Conservation (phyloP, 345 rosid genomes). For the Hibiscus mutabilis region DNA sequence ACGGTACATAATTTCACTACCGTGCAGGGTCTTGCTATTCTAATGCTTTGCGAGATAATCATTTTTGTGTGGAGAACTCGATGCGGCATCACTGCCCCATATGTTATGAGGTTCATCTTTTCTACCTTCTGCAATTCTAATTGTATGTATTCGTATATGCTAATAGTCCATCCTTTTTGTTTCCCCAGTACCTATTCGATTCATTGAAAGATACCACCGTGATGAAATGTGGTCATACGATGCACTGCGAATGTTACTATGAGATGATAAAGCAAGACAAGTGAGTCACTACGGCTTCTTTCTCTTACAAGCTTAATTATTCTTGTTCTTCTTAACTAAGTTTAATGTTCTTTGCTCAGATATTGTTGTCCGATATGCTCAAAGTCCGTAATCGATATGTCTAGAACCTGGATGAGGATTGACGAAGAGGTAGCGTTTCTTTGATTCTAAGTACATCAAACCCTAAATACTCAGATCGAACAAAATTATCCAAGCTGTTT, state of each 20-base stretch:
- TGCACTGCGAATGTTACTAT: conserved; percentile 69
- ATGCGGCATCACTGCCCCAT: conserved; percentile 98
- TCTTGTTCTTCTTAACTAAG: conserved; percentile 1
- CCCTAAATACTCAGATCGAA: neutral
- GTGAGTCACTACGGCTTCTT: conserved; percentile 32
- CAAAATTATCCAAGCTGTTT: neutral
- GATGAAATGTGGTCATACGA: conserved; percentile 99
- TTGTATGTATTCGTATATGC: neutral
- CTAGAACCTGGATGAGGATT: conserved; percentile 69
- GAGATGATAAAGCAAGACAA: conserved; percentile 81
- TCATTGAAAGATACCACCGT: conserved; percentile 83
- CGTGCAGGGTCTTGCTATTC: conserved; percentile 78
- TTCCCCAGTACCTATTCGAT: conserved; percentile 79
- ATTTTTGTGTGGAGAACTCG: conserved; percentile 85
- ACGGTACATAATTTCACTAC: neutral
- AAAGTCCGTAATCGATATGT: conserved; percentile 80
- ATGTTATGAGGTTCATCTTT: conserved; percentile 68
- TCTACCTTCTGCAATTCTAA: neutral
- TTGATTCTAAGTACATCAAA: conserved; percentile 2
- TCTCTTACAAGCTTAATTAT: neutral
- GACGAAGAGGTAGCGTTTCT: conserved; percentile 74
- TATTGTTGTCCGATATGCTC: conserved; percentile 93
- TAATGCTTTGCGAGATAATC: conserved; percentile 51
- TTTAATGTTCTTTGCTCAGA: conserved; percentile 26
- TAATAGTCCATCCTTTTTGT: conserved; percentile 7